Base-by-base conservation (phyloP, 192 early-diverging fungal genomes). In the Gigaspora rosea region DNA sequence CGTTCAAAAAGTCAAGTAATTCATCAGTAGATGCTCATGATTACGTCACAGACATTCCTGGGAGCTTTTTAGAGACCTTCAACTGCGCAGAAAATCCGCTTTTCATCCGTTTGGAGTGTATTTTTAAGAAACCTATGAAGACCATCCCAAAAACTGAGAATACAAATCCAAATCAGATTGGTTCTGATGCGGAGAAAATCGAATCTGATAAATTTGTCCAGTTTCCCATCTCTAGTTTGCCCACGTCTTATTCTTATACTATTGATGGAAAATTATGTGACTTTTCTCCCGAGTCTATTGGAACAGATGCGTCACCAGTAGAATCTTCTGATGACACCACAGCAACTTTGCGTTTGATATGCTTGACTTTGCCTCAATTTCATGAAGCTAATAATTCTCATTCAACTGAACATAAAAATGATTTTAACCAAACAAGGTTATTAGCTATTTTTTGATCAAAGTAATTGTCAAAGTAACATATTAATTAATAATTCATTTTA, bases 81-180 rank as follows among this genome's bases (percentile, higher is more conserved):
- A 83, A 86, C 15, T 90, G 85, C 72, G 90, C 92, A 8, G 88
- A 92, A 36, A 85, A 87, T 32, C 93, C 93, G 4, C 81, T 94
- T 1, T 92, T 94, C 68, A 76, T 94, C 6, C 83, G 88, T 51
- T 77, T 91, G 0, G 92, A 94, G 76, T 91, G 87, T 70, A 87
- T 84, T 9, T 89, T 94, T 54, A 76, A 82, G 63, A 93, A 92
- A 62, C 84, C 85, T 0, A 13, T 73, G 16, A 27, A 73, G 0
- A 78, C 71, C 22, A 35, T 71, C 33, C 41, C 65, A 16, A 88
- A 85, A 33, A 79, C 81, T 61, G 87, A 87, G 16, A 79, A 54
- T 47, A 49, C 78, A 41, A 79, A 76, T 62, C 47, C 80, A 0
- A 56, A 50, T 8, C 70, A 72, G 2, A 33, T 32, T 35, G 62